Evolutionary conservation across 1,284 basidiomycete genomes (phyloP).

Genomic region (Puccinia coronata): DNA sequence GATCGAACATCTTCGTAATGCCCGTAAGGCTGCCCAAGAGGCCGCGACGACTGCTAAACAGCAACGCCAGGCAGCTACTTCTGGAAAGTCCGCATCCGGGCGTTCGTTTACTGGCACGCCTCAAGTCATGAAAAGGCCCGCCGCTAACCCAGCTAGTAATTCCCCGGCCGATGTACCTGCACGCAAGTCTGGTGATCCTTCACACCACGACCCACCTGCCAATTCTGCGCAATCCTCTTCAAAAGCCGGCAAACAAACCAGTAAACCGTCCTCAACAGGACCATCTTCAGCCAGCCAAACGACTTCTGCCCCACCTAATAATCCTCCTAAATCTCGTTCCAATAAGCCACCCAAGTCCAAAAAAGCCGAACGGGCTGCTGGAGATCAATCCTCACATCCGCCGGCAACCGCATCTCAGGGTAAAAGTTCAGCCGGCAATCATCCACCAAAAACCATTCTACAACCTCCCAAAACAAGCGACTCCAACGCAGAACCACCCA

Average conservation of each 20-base stretch:
- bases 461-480: background rate
- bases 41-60: slow-evolving; percentile 27
- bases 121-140: slow-evolving; percentile 34
- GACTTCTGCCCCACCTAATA: background rate
- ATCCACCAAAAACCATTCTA: background rate
- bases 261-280: background rate
- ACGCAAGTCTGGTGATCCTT: background rate
- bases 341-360: slow-evolving; percentile 22
- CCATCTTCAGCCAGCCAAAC: background rate
- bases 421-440: background rate
- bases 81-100: background rate
- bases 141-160: background rate
- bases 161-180: background rate
- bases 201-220: slow-evolving; percentile 5
- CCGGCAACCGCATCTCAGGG: background rate
- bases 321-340: background rate
- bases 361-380: background rate
- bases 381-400: background rate
- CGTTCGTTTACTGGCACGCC: background rate
- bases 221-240: background rate
- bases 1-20: slow-evolving; percentile 75
- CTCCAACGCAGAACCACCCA: background rate
- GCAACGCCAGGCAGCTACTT: background rate
- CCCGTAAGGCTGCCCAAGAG: slow-evolving; percentile 33
- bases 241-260: slow-evolving; percentile 6